These are phyloP conservation scores for Thozetella sp. DNA, from an alignment of 495 filamentous ascomycete genomes.

Conservation along the genomic window DNA sequence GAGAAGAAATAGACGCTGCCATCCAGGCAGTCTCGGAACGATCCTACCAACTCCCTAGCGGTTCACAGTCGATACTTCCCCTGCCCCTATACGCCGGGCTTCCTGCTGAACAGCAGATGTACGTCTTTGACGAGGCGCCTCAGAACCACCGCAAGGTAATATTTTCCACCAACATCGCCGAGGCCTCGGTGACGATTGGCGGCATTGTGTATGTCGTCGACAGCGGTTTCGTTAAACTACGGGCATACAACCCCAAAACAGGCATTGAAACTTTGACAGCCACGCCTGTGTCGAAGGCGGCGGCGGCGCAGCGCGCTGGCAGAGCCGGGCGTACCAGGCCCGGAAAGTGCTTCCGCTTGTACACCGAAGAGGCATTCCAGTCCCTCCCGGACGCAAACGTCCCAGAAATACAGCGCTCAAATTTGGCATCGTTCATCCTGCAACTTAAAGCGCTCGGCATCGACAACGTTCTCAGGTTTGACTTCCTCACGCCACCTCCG, in stretches of 20 bases:
- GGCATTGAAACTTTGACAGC: conserved; percentile 93
- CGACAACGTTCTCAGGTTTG: conserved; percentile 91
- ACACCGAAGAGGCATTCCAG: conserved; percentile 77
- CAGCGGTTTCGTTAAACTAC: conserved; percentile 87
- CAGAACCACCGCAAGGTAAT: conserved; percentile 89
- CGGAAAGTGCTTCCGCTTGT: conserved; percentile 93
- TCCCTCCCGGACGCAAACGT: conserved; percentile 72
- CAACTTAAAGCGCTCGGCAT: conserved; percentile 96
- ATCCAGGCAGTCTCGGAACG: conserved; percentile 80
- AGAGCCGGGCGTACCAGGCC: conserved; percentile 90
- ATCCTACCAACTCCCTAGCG: conserved; percentile 70
- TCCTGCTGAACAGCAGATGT: conserved; percentile 86
- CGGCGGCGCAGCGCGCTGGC: conserved; percentile 89
- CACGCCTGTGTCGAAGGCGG: conserved; percentile 87
- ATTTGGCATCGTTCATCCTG: conserved; percentile 86
- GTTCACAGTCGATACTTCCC: conserved; percentile 69
- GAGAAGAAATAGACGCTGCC: conserved; percentile 88
- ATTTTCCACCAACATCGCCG: conserved; percentile 94
- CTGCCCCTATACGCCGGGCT: conserved; percentile 90
- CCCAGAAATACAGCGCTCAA: conserved; percentile 92
- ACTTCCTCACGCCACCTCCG: conserved; percentile 86
- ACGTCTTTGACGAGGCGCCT: conserved; percentile 86
- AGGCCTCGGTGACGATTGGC: conserved; percentile 93
- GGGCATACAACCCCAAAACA: conserved; percentile 83
- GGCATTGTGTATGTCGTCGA: conserved; percentile 94